Percentiles rank a stretch among this genome's conserved stretches.
Conservation (phyloP, 805 yeast species). For the Brettanomyces nanus region DNA sequence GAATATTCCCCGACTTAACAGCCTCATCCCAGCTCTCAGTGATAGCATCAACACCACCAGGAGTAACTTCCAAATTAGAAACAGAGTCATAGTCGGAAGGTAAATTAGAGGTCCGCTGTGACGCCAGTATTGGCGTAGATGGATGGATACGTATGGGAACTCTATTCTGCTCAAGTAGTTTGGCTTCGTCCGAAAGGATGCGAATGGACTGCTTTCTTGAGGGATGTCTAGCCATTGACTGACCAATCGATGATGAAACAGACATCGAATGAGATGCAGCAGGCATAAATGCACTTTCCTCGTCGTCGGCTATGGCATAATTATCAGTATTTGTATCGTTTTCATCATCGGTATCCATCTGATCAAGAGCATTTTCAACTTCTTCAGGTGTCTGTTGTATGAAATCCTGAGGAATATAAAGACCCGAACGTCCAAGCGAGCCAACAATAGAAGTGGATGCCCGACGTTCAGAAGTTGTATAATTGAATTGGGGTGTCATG, state of each 20-base stretch:
- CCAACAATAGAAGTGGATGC: slow-evolving; percentile 43
- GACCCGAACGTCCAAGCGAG: slow-evolving; percentile 43
- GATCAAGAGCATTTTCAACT: slow-evolving; percentile 14
- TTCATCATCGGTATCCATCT: slow-evolving; percentile 11
- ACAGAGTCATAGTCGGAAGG: slow-evolving; percentile 7
- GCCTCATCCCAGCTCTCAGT: slow-evolving; percentile 28
- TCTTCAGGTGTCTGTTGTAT: slow-evolving; percentile 17
- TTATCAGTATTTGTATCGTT: slow-evolving; percentile 1
- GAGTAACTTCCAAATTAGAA: background rate
- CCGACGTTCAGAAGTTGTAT: slow-evolving; percentile 39
- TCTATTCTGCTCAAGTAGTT: slow-evolving; percentile 19
- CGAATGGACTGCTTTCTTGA: slow-evolving; percentile 5
- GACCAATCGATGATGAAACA: background rate
- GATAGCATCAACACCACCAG: slow-evolving; percentile 14
- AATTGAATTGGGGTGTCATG: slow-evolving; percentile 29
- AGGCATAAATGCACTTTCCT: background rate
- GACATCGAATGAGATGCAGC: background rate
- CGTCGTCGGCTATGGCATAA: background rate
- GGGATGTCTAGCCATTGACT: slow-evolving; percentile 2
- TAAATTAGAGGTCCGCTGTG: background rate
- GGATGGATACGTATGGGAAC: slow-evolving; percentile 20
- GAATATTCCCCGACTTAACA: slow-evolving; percentile 32
- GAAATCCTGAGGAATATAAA: slow-evolving; percentile 46
- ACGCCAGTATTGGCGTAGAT: background rate
- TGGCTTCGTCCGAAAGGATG: slow-evolving; percentile 22